Evolutionary conservation across 345 rosid species (phyloP), one percentile per base, ranked within the genome.

Genomic region (Lagerstroemia speciosa): DNA sequence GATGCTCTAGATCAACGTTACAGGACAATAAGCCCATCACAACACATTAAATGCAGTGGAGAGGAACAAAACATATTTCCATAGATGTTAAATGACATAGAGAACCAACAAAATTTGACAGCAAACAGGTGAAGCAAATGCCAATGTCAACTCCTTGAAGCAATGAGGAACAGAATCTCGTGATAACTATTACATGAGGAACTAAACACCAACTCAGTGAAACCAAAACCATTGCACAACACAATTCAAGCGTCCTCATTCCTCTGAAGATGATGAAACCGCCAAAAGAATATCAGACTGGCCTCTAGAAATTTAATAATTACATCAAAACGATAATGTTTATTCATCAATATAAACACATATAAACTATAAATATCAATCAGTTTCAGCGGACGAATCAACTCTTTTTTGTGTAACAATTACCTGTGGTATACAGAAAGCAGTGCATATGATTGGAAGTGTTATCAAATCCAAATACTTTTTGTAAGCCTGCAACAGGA

Each of bases 401-500:
- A 27, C 63, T 30, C 29, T 22, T 55, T 55, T 12, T 3, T 9
- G 15, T 9, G 30, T 58, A 30, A 58, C 63, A 27, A 58, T 58
- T 27, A 58, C 63, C 63, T 58, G 63, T 27, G 63, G 63, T 58
- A 58, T 58, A 19, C 63, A 58, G 63, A 58, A 58, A 58, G 19
- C 63, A 27, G 15, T 27, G 27, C 63, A 58, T 30, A 58, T 75
- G 63, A 69, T 36, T 46, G 62, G 40, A 55, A 37, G 31, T 63
- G 31, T 68, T 69, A 69, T 38, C n/a, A 57, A 29, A 27, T 53
- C 19, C 8, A 66, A 45, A 17, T 46, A 52, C 8, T 16, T 29
- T 43, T 70, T 69, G 41, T 73, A 31, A 67, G 34, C 67, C 68
- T 72, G 26, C 73, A 65, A 40, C 31, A 32, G 34, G 3, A 37